A percentile compares a stretch with the other conserved stretches of the same genome.
These are phyloP conservation scores for Platanthera guangdongensis DNA, from an alignment of 106 monocot species.

Conservation along the genomic window DNA sequence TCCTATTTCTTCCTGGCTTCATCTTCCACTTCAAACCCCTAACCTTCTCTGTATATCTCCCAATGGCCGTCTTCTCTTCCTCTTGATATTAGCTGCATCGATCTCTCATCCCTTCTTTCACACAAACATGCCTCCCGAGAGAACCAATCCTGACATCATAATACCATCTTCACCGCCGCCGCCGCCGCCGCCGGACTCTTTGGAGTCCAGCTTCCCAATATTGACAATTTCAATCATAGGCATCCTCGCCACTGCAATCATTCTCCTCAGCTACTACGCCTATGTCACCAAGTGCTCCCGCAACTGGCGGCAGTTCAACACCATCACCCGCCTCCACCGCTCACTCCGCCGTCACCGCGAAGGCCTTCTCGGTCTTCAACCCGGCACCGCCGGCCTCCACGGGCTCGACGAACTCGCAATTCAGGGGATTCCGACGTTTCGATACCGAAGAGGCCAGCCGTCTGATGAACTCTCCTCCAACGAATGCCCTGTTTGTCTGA, in stretches of 20 bases:
- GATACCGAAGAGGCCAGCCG: background rate
- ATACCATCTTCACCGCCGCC: background rate
- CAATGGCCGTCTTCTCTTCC: background rate
- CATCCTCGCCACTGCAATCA: constrained; percentile 10
- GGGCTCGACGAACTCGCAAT: constrained; percentile 25
- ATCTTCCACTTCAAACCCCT: background rate
- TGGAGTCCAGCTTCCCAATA: constrained; percentile 7
- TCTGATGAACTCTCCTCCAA: background rate
- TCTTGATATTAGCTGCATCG: background rate
- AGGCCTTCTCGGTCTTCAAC: background rate
- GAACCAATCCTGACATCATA: background rate
- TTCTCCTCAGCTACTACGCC: constrained; percentile 15
- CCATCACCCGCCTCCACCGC: background rate
- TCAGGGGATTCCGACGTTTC: constrained; percentile 28
- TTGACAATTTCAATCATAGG: constrained; percentile 9
- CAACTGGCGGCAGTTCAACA: background rate
- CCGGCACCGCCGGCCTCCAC: background rate
- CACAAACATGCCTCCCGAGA: background rate
- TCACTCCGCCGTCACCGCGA: background rate
- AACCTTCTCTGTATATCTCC: background rate
- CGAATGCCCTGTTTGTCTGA: constrained; percentile 35
- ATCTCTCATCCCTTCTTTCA: background rate
- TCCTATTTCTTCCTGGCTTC: background rate
- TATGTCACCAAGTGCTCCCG: constrained; percentile 27
- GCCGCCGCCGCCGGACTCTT: background rate